Conservation (phyloP, 805 yeast species). For the Ogataea chonburiensis region DNA sequence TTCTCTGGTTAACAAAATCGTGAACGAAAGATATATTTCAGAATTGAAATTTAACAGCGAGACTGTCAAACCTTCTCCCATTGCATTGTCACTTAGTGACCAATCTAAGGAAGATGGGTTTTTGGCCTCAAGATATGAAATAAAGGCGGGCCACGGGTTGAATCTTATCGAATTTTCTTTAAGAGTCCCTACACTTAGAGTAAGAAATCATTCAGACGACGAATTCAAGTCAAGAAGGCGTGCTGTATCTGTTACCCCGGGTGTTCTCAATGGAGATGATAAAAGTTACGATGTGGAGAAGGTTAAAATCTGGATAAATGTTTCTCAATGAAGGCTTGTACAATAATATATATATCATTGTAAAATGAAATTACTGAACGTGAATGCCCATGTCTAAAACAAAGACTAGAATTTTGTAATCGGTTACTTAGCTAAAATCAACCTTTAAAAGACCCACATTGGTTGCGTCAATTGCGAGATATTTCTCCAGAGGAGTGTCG, state of each 20-base stretch:
- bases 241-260: constrained; percentile 6
- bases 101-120: constrained; percentile 22
- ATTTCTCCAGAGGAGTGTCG: constrained; percentile 8
- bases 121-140: constrained; percentile 41
- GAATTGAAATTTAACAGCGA: constrained; percentile 45
- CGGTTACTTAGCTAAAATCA: constrained; percentile 14
- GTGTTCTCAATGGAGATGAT: constrained; percentile 7
- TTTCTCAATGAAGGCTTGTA: constrained; percentile 25
- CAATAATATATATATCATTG: too few species aligned
- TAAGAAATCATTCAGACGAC: constrained; percentile 6
- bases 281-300: constrained; percentile 31
- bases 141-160: constrained; percentile 47
- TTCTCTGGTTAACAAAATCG: constrained; percentile 41
- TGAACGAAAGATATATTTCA: constrained; percentile 38
- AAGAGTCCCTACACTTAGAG: constrained; percentile 23
- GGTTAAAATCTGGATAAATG: constrained; percentile 41
- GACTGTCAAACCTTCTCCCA: constrained; percentile 42
- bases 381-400: too few species aligned
- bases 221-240: constrained; percentile 18
- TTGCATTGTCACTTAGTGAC: constrained; percentile 36
- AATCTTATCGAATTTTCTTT: constrained; percentile 42
- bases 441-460: constrained; percentile 18
- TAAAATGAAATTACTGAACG: too few species aligned
- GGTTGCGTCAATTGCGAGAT: constrained; percentile 8
- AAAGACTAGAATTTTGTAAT: too few species aligned